These are phyloP conservation scores for Hemisphaericaspora subhashii DNA, from an alignment of 1,139 yeast genomes.

Conservation along the genomic window DNA sequence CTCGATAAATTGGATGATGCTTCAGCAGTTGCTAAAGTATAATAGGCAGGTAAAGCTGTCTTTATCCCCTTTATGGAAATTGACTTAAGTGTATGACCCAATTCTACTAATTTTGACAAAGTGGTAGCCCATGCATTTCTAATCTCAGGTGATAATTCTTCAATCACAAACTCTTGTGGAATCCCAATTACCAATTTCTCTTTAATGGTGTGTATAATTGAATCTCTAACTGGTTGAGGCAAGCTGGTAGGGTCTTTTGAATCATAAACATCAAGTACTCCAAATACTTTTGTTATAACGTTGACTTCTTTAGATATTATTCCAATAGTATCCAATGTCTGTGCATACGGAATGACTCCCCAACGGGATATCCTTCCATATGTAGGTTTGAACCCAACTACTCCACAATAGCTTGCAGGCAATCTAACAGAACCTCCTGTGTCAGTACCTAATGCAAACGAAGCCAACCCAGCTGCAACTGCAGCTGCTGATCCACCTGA, in stretches of 20 bases:
- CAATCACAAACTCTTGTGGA: slow-evolving; percentile 62
- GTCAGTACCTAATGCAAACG: slow-evolving; percentile 81
- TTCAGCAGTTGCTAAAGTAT: slow-evolving; percentile 87
- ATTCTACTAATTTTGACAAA: slow-evolving; percentile 39
- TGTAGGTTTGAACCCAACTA: slow-evolving; percentile 86
- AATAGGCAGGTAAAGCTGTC: slow-evolving; percentile 77
- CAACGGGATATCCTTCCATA: slow-evolving; percentile 89
- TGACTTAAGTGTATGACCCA: slow-evolving; percentile 57
- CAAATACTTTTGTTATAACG: slow-evolving; percentile 49
- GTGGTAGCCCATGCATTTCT: slow-evolving; percentile 46
- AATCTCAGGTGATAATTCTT: slow-evolving; percentile 52
- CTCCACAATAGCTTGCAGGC: slow-evolving; percentile 87
- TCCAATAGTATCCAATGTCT: slow-evolving; percentile 93
- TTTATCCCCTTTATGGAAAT: slow-evolving; percentile 72
- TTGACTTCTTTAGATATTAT: slow-evolving; percentile 56
- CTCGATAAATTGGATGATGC: slow-evolving; percentile 90
- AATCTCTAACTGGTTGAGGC: slow-evolving; percentile 32
- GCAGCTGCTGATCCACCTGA: slow-evolving; percentile 97
- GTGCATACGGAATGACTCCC: slow-evolving; percentile 94
- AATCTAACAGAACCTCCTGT: slow-evolving; percentile 95
- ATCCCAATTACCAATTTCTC: slow-evolving; percentile 58
- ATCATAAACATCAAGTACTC: slow-evolving; percentile 60
- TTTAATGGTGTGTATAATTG: slow-evolving; percentile 17
- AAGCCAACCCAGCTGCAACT: slow-evolving; percentile 68
- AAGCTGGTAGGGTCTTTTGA: slow-evolving; percentile 79